A percentile compares a stretch with the other conserved stretches of the same genome.
Conservation (phyloP, 2,329 filamentous ascomycete species). For the Annulohypoxylon truncatum region DNA sequence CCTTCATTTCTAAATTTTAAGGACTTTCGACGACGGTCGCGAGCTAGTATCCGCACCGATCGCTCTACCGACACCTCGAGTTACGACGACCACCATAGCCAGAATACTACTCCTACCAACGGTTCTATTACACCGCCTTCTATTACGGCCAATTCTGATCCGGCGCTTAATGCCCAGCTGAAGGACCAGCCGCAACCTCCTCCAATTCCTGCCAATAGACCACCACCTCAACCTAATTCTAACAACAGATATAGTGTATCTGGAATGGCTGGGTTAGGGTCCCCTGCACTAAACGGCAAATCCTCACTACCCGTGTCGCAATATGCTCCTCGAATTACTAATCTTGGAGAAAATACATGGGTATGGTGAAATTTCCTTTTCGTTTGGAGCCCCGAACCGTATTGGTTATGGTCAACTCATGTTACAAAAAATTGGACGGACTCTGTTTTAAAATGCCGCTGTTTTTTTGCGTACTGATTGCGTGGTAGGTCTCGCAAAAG, state of each 20-base stretch:
- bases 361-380: constrained; percentile 63
- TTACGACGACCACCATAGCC: constrained; percentile 65
- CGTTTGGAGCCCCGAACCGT: background rate
- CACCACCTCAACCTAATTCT: constrained; percentile 54
- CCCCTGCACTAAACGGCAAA: constrained; percentile 65
- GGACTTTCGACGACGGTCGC: constrained; percentile 80
- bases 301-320: constrained; percentile 73
- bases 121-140: constrained; percentile 81
- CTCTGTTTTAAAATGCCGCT: constrained; percentile 29
- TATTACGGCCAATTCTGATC: constrained; percentile 73
- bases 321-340: constrained; percentile 83
- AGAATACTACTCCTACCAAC: constrained; percentile 71
- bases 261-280: constrained; percentile 71
- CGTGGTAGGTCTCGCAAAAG: constrained; percentile 85
- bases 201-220: constrained; percentile 49
- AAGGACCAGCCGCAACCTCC: constrained; percentile 58
- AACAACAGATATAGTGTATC: constrained; percentile 75
- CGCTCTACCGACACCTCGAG: constrained; percentile 71
- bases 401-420: background rate
- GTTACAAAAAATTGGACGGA: background rate
- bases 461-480: constrained; percentile 41
- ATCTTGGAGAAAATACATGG: constrained; percentile 85
- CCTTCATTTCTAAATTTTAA: constrained; percentile 75
- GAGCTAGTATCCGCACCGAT: constrained; percentile 76
- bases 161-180: constrained; percentile 71